phyloP scores from a whole-genome alignment of 306 rosid species.

The Pueraria montana region DNA sequence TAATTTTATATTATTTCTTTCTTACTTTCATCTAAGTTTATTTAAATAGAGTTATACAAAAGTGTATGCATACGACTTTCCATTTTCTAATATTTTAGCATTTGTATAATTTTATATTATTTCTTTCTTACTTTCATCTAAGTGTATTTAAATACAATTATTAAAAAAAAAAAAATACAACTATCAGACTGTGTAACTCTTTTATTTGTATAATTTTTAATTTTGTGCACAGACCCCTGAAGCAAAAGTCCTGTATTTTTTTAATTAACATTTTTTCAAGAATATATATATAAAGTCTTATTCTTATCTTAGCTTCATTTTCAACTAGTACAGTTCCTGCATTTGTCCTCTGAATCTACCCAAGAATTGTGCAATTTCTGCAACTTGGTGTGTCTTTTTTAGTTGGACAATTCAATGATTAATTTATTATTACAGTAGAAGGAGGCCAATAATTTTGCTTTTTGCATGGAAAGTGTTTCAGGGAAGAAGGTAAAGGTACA shows the following conservation, averaged over 20 bases:
- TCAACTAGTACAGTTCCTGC: not conserved
- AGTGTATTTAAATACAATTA: constrained; percentile 20
- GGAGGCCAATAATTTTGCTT: constrained; percentile 9
- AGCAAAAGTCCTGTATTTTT: constrained; percentile 25
- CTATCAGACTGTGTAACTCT: not conserved
- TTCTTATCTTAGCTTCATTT: not conserved
- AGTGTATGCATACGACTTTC: not conserved
- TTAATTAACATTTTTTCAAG: constrained; percentile 18
- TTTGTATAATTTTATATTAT: not conserved
- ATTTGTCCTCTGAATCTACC: constrained; percentile 22
- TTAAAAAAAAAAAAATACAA: not conserved
- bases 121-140: not conserved
- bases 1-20: not conserved
- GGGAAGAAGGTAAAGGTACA: constrained; percentile 42
- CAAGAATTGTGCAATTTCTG: constrained; percentile 45
- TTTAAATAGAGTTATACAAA: not conserved
- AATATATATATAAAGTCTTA: not conserved
- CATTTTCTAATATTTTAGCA: constrained; percentile 2
- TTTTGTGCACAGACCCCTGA: not conserved
- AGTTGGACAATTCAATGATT: constrained; percentile 40
- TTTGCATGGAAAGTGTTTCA: constrained; percentile 48
- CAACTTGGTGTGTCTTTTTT: constrained; percentile 49
- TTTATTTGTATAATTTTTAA: not conserved
- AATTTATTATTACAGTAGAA: constrained; percentile 34
- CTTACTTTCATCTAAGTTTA: not conserved